Percentiles rank a stretch among this genome's conserved stretches.
Conservation (phyloP, 1,284 basidiomycete genomes). For the Cutaneotrichosporon mucoides region DNA sequence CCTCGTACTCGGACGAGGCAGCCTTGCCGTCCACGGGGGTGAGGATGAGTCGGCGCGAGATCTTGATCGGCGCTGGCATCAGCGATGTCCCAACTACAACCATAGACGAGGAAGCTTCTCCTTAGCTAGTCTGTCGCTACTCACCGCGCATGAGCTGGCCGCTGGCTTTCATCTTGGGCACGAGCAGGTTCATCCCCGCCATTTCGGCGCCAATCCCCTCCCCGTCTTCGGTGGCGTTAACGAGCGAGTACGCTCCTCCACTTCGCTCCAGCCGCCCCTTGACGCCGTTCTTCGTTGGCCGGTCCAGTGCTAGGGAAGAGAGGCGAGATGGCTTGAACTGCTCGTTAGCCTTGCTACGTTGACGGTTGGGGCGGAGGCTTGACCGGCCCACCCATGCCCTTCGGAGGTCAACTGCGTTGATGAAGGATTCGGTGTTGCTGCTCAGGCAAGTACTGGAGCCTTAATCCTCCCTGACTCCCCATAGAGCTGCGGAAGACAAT, state of each 20-base stretch:
- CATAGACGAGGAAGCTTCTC: no score
- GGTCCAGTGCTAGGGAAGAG: constrained; percentile 18
- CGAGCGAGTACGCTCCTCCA: constrained; percentile 28
- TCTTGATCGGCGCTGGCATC: constrained; percentile 35
- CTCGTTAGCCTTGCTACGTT: not conserved
- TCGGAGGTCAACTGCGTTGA: no score
- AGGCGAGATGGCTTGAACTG: constrained; percentile 44
- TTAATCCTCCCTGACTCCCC: not conserved
- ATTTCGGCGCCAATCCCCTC: constrained; percentile 42
- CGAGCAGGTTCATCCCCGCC: constrained; percentile 40
- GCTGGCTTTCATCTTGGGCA: constrained; percentile 25
- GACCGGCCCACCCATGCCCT: no score
- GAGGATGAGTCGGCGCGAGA: constrained; percentile 38
- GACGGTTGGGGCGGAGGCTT: not conserved
- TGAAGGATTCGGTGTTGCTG: not conserved
- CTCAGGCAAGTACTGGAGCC: not conserved
- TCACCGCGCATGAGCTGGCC: constrained; percentile 40
- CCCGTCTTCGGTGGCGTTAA: constrained; percentile 16
- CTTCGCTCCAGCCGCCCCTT: constrained; percentile 30
- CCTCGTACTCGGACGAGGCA: not conserved
- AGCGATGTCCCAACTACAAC: not conserved
- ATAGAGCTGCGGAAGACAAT: no score
- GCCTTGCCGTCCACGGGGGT: constrained; percentile 19
- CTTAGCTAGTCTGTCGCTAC: constrained; percentile 7
- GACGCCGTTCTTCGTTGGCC: not conserved